Evolutionary conservation across 2,329 filamentous ascomycete species (phyloP).

Genomic region (Ophioceras dolichostomum): DNA sequence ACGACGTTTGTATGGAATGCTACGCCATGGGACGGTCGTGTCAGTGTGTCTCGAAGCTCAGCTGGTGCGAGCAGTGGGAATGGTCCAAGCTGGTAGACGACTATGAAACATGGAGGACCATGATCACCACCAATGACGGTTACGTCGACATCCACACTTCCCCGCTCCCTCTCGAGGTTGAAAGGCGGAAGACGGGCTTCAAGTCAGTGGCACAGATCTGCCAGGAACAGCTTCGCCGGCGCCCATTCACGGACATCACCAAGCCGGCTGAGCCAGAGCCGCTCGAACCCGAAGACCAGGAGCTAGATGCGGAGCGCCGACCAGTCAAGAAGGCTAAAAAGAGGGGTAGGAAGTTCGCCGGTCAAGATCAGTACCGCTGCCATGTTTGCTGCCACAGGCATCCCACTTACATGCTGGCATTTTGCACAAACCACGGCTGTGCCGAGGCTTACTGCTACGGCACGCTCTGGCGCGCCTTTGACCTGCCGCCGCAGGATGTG

Average conservation of each 20-base stretch:
- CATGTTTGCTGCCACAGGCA: conserved; percentile 78
- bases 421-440: conserved; percentile 61
- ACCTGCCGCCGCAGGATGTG: conserved; percentile 71
- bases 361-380: conserved; percentile 48
- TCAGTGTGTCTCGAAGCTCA: conserved; percentile 69
- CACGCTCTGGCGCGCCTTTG: conserved; percentile 82
- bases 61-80: conserved; percentile 87
- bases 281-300: conserved; percentile 34
- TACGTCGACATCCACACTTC: conserved; percentile 53
- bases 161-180: conserved; percentile 59
- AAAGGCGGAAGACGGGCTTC: conserved; percentile 52
- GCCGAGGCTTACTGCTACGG: conserved; percentile 79
- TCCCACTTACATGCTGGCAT: conserved; percentile 72
- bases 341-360: conserved; percentile 39
- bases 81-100: conserved; percentile 68
- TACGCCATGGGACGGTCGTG: conserved; percentile 96
- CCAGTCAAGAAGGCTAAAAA: conserved; percentile 53
- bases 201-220: conserved; percentile 88
- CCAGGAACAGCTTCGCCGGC: conserved; percentile 68
- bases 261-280: conserved; percentile 42
- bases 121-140: conserved; percentile 63
- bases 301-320: conserved; percentile 52
- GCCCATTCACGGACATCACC: conserved; percentile 74
- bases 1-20: conserved; percentile 97
- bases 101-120: conserved; percentile 72